phyloP scores from a whole-genome alignment of 106 monocot species.

The Alisma plantagoaquatica region DNA sequence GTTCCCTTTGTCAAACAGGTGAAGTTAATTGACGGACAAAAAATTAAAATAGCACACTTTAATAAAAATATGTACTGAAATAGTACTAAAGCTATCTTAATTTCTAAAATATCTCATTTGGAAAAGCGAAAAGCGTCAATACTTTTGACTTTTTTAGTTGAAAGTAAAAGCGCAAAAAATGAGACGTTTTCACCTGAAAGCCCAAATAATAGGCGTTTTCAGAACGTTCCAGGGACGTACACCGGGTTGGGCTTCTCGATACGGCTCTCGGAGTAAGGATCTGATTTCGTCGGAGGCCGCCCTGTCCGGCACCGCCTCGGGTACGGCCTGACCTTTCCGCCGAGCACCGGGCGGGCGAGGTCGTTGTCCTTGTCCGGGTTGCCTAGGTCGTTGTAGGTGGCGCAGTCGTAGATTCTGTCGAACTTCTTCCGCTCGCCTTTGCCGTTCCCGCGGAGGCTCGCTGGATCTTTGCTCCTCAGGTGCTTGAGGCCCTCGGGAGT shows the following conservation, averaged over 20 bases:
- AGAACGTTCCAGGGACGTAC: slow-evolving; percentile 67
- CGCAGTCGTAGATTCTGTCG: slow-evolving; percentile 61
- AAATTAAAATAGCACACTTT: no score
- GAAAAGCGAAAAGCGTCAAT: no score
- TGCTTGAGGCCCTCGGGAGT: slow-evolving; percentile 69
- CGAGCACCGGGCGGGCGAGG: slow-evolving; percentile 42
- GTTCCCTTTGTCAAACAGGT: no score
- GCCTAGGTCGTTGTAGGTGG: slow-evolving; percentile 54
- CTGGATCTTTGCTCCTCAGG: slow-evolving; percentile 32
- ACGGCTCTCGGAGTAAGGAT: slow-evolving; percentile 35
- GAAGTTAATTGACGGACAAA: no score
- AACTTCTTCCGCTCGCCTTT: slow-evolving; percentile 47
- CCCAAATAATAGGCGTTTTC: no score
- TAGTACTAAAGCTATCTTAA: no score
- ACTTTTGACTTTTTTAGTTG: no score
- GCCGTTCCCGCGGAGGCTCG: slow-evolving; percentile 47
- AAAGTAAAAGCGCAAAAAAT: no score
- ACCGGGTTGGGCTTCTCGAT: slow-evolving; percentile 39
- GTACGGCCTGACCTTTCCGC: slow-evolving; percentile 33
- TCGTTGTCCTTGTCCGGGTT: slow-evolving; percentile 43
- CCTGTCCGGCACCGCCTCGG: slow-evolving; percentile 68
- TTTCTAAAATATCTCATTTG: no score
- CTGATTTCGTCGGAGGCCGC: slow-evolving; percentile 31
- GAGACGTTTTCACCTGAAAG: no score
- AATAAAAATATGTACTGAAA: no score